A percentile compares a stretch with the other conserved stretches of the same genome.
Evolutionary conservation across 352 stramenopile genomes (phyloP).

Genomic region (Phytopythium helicoides): DNA sequence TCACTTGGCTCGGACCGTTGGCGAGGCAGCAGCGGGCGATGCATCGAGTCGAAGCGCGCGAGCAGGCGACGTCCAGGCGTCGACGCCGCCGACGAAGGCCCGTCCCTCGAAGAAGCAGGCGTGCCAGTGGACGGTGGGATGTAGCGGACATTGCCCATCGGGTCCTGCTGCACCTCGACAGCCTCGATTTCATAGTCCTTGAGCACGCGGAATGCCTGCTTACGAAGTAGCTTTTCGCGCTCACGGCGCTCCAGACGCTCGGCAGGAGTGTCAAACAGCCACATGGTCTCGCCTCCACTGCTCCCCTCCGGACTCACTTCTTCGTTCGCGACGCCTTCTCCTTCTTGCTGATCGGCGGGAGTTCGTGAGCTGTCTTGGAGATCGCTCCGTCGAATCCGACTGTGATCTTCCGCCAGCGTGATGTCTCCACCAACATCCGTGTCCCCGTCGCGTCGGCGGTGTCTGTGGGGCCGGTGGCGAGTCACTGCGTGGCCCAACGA

Average conservation of each 20-base stretch:
- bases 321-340: background rate
- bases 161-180: slow-evolving; percentile 11
- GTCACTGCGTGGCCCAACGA: slow-evolving; percentile 38
- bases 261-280: slow-evolving; percentile 45
- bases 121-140: background rate
- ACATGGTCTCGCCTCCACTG: slow-evolving; percentile 47
- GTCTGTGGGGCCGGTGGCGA: slow-evolving; percentile 1
- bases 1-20: slow-evolving; percentile 20
- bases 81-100: slow-evolving; percentile 8
- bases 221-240: slow-evolving; percentile 48
- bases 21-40: slow-evolving; percentile 23
- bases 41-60: slow-evolving; percentile 23
- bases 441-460: background rate
- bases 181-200: slow-evolving; percentile 47
- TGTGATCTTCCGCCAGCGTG: background rate
- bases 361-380: slow-evolving; percentile 1
- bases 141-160: slow-evolving; percentile 7
- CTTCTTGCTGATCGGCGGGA: background rate
- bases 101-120: background rate
- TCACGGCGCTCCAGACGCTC: slow-evolving; percentile 52
- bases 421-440: background rate
- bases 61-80: slow-evolving; percentile 6
- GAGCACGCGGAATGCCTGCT: slow-evolving; percentile 52
- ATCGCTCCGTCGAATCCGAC: background rate
- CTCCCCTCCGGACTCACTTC: slow-evolving; percentile 8